phyloP scores from a whole-genome alignment of 345 rosid genomes.

The Rhizophora mangle region DNA sequence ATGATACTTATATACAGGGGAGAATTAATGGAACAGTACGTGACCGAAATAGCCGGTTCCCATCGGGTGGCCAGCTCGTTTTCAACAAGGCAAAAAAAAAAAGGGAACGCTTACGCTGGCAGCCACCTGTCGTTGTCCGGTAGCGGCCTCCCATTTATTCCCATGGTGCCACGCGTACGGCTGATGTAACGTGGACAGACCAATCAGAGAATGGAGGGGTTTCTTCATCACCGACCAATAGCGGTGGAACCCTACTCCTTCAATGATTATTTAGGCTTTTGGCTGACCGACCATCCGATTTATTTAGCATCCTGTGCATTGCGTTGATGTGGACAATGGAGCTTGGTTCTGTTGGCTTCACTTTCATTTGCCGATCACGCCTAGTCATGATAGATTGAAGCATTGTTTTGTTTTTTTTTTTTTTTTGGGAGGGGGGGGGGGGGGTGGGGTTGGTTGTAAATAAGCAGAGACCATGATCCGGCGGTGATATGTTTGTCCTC shows the following conservation, averaged over 20 bases:
- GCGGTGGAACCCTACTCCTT: slow-evolving; percentile 17
- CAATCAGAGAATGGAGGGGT: slow-evolving; percentile 18
- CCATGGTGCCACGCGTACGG: slow-evolving; percentile 34
- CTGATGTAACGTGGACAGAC: slow-evolving; percentile 23
- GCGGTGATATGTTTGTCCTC: not conserved
- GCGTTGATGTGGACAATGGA: slow-evolving; percentile 27
- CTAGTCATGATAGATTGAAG: slow-evolving; percentile 7
- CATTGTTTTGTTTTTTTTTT: slow-evolving; percentile 2
- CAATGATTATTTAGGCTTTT: slow-evolving; percentile 27
- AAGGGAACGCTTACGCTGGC: not conserved
- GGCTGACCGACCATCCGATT: slow-evolving; percentile 45
- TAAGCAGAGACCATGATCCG: slow-evolving; percentile 9
- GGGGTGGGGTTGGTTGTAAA: not conserved
- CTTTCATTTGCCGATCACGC: slow-evolving; percentile 15
- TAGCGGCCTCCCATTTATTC: slow-evolving; percentile 30
- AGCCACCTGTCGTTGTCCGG: slow-evolving; percentile 27
- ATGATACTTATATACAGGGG: slow-evolving; percentile 30
- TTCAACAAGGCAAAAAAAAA: slow-evolving; percentile 7
- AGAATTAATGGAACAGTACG: not conserved
- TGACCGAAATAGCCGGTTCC: slow-evolving; percentile 16
- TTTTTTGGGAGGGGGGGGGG: not conserved
- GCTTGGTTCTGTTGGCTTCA: slow-evolving; percentile 23
- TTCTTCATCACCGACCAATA: slow-evolving; percentile 23
- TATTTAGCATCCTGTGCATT: slow-evolving; percentile 21
- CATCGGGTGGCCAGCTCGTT: slow-evolving; percentile 9